Evolutionary conservation across 1,139 yeast species (phyloP).

Genomic region (Geotrichum carabidarum): DNA sequence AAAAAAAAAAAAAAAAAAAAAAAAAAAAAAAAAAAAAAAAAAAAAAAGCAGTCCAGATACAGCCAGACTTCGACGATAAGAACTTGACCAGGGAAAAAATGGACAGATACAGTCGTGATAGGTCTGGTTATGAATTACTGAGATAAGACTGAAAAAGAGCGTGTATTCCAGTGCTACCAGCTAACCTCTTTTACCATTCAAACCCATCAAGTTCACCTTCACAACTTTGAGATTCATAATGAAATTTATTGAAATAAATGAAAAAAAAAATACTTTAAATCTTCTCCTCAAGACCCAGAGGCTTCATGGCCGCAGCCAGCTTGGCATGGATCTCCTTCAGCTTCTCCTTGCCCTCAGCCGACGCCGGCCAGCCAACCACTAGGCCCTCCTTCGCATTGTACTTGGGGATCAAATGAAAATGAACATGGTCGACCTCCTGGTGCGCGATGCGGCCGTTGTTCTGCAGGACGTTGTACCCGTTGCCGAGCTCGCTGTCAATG

Average conservation of each 20-base stretch:
- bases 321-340: constrained; percentile 62
- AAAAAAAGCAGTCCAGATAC: no score
- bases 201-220: no score
- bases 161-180: no score
- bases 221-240: not conserved
- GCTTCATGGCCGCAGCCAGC: constrained; percentile 39
- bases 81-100: no score
- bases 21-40: not conserved
- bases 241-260: not conserved
- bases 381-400: constrained; percentile 62
- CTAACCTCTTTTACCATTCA: no score
- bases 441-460: constrained; percentile 93
- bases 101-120: no score
- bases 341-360: constrained; percentile 55
- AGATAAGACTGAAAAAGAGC: no score
- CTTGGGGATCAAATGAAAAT: constrained; percentile 93
- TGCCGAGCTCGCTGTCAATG: constrained; percentile 59
- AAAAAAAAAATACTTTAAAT: not conserved
- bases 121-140: no score
- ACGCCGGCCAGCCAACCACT: constrained; percentile 89
- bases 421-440: constrained; percentile 92
- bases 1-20: not conserved
- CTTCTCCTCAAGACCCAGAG: constrained; percentile 13
- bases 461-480: constrained; percentile 83
- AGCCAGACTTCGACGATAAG: no score